These are phyloP conservation scores for Achaetomiella virescens DNA, from an alignment of 495 filamentous ascomycete species.

Conservation along the genomic window DNA sequence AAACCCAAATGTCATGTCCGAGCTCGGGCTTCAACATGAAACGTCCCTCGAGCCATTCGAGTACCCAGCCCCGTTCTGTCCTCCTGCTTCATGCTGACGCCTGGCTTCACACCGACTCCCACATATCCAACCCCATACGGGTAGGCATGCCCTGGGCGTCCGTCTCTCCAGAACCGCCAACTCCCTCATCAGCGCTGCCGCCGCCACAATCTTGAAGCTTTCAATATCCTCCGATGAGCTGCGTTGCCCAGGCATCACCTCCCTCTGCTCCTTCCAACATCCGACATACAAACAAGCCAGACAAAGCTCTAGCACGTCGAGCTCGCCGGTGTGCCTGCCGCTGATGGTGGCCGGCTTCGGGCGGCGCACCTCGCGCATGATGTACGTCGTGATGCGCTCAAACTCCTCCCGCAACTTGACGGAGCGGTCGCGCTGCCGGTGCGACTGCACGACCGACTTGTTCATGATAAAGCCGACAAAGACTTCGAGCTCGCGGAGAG, in stretches of 20 bases:
- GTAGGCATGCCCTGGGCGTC: not conserved
- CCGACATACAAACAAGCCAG: slow-evolving; percentile 34
- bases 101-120: not conserved
- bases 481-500: slow-evolving; percentile 66
- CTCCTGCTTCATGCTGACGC: not conserved
- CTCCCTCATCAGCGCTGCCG: slow-evolving; percentile 33
- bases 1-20: too few relatives aligned
- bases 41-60: too few relatives aligned
- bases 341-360: not conserved
- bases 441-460: slow-evolving; percentile 50
- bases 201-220: slow-evolving; percentile 40
- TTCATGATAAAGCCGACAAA: slow-evolving; percentile 70
- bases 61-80: not conserved
- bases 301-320: slow-evolving; percentile 33
- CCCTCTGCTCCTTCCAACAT: not conserved
- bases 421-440: slow-evolving; percentile 57
- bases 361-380: slow-evolving; percentile 36
- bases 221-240: slow-evolving; percentile 17
- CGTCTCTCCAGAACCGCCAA: slow-evolving; percentile 15
- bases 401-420: slow-evolving; percentile 57
- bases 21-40: too few relatives aligned
- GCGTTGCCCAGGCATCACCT: slow-evolving; percentile 2
- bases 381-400: slow-evolving; percentile 42
- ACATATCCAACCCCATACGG: not conserved
- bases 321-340: not conserved